Evolutionary conservation across 2,329 filamentous ascomycete genomes (phyloP).

Genomic region (Fusarium subtropicale): DNA sequence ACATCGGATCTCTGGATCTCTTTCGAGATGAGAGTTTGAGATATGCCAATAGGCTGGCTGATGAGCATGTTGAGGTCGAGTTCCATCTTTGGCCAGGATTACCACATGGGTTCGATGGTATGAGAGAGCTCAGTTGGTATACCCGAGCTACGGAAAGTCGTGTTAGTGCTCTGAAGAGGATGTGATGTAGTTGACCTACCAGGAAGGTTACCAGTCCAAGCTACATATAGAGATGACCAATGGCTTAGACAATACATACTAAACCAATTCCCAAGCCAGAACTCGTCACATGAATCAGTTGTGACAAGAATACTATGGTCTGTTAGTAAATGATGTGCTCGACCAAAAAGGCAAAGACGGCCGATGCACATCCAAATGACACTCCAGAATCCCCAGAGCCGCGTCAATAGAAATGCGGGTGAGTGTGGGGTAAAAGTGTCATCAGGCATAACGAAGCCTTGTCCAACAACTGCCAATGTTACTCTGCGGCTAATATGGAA

Average conservation of each 20-base stretch:
- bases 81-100: slow-evolving; percentile 56
- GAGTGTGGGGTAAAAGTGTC: slow-evolving; percentile 26
- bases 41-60: slow-evolving; percentile 8
- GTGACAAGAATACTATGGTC: neutral
- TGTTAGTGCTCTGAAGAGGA: slow-evolving; percentile 9
- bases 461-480: slow-evolving; percentile 11
- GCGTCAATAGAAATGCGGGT: slow-evolving; percentile 37
- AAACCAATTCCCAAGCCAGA: accelerated
- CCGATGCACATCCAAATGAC: slow-evolving; percentile 27
- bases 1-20: slow-evolving; percentile 54
- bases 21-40: slow-evolving; percentile 44
- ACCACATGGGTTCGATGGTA: slow-evolving; percentile 52
- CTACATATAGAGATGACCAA: neutral
- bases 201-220: neutral
- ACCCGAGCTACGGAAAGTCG: slow-evolving; percentile 9
- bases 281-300: neutral
- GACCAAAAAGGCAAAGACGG: slow-evolving; percentile 11
- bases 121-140: slow-evolving; percentile 18
- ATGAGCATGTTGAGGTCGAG: slow-evolving; percentile 46
- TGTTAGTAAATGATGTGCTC: neutral
- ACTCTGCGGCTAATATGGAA: slow-evolving; percentile 23
- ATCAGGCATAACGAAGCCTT: slow-evolving; percentile 5
- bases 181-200: neutral
- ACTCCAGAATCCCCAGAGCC: slow-evolving; percentile 11
- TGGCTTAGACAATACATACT: accelerated